Evolutionary conservation across 2,329 filamentous ascomycete species (phyloP), one percentile per base, ranked within the genome.

Genomic region (Graphilbum fragrans): DNA sequence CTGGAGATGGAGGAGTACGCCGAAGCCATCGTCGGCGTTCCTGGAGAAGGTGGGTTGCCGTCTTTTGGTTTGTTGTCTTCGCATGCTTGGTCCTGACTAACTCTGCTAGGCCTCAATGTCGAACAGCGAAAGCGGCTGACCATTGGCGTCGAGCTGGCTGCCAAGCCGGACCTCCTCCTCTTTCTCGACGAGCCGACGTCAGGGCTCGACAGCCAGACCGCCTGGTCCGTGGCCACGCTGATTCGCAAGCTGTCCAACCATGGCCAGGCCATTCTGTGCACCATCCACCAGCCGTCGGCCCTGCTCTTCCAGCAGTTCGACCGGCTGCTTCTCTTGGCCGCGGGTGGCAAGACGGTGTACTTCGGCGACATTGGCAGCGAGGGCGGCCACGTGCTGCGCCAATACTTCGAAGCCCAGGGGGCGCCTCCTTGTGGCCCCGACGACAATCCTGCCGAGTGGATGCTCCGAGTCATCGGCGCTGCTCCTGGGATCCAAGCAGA

Each of bases 1-100:
- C 67, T 95, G 20, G 86, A 92, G 37, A 94, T 95, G 86, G 72
- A 86, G 49, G 76, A 85, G 40, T 94, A 92, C 52, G 86, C 88
- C 14, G 87, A 94, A 57, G 88, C 88, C 16, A 71, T 94, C 35
- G 86, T 95, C 41, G 90, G 88, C 69, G 82, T 93, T 22, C 85
- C 86, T 6, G 87, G 88, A 47, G 85, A 93, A 67, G 87, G 37
- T 37, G 21, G 5, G 35, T 10, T 5, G 5, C 21, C 17, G 11
- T 34, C 9, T 32, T 29, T 35, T 6, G n/a, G 17, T 31, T 32
- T 16, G 5, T 32, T 32, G 6, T 32, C 12, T 7, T 27, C 12
- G 7, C 12, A 7, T 27, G 7, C 14, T 32, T 12, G 5, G 5
- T 32, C 14, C 29, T 16, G 18, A 22, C 4, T 12, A 3, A 18